These are phyloP conservation scores for Pseudisothecium myosuroides DNA, from an alignment of 225 moss, liverwort and hornwort genomes.

Conservation along the genomic window DNA sequence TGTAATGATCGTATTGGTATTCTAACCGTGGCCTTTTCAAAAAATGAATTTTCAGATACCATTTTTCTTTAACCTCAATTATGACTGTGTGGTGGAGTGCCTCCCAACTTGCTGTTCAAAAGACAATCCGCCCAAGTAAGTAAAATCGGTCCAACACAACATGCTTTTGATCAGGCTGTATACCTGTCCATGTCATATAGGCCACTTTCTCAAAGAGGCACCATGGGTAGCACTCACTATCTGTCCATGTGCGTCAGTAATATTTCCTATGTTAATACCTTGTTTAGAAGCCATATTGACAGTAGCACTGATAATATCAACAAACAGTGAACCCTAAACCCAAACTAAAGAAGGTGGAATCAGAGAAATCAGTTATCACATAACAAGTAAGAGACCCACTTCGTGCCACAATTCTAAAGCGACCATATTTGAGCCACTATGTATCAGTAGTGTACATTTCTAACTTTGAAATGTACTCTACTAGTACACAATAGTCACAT, in stretches of 20 bases:
- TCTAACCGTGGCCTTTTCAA: not conserved
- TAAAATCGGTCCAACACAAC: not conserved
- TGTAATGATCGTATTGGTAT: not conserved
- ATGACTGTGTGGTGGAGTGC: slow-evolving; percentile 52
- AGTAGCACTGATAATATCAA: not conserved
- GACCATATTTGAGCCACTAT: not conserved
- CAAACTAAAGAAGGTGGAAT: not conserved
- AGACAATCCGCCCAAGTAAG: slow-evolving; percentile 51
- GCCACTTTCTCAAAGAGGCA: not conserved
- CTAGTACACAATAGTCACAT: too few relatives aligned
- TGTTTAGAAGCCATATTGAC: not conserved
- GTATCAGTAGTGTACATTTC: not conserved
- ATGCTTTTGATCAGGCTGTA: not conserved
- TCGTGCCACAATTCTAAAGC: not conserved
- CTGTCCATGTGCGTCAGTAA: not conserved
- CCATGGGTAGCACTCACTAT: not conserved
- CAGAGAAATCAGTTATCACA: too few relatives aligned
- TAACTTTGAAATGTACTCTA: too few relatives aligned
- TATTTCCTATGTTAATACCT: not conserved
- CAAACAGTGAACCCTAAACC: not conserved
- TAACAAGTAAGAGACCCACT: too few relatives aligned
- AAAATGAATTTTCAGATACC: slow-evolving; percentile 17
- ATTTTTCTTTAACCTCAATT: slow-evolving; percentile 26
- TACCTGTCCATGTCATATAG: not conserved
- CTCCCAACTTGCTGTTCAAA: slow-evolving; percentile 59